Evolutionary conservation across 305 asterid species (phyloP).

Genomic region (Rubia tinctorum): DNA sequence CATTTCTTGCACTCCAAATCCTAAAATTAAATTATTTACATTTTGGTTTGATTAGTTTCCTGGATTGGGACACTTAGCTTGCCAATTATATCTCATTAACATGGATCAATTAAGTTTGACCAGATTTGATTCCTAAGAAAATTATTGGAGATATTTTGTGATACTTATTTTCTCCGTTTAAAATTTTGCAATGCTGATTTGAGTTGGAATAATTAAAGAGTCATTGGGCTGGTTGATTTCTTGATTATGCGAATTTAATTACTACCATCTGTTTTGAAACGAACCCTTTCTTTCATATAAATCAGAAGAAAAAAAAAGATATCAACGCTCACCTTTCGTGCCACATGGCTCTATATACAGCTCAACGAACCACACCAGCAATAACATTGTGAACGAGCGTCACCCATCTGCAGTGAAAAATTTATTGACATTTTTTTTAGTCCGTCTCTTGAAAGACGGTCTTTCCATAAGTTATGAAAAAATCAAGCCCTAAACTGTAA

Average conservation of each 20-base stretch:
- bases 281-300: neutral
- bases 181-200: neutral
- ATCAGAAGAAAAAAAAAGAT: neutral
- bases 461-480: too few species aligned
- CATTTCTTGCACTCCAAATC: neutral
- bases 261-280: neutral
- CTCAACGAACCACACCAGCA: slow-evolving; percentile 18
- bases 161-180: neutral
- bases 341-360: neutral
- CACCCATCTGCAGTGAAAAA: too few species aligned
- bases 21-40: neutral
- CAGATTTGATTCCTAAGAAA: neutral
- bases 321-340: neutral
- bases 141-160: neutral
- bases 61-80: neutral
- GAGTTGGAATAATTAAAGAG: too few species aligned
- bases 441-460: too few species aligned
- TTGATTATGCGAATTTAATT: too few species aligned
- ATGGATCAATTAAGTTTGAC: slow-evolving; percentile 2
- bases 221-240: too few species aligned
- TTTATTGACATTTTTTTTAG: too few species aligned
- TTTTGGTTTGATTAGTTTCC: neutral
- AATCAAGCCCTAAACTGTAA: too few species aligned
- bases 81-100: too few species aligned
- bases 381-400: neutral